Conservation (phyloP, 257 asterid species). For the Forsythia viridissima region DNA sequence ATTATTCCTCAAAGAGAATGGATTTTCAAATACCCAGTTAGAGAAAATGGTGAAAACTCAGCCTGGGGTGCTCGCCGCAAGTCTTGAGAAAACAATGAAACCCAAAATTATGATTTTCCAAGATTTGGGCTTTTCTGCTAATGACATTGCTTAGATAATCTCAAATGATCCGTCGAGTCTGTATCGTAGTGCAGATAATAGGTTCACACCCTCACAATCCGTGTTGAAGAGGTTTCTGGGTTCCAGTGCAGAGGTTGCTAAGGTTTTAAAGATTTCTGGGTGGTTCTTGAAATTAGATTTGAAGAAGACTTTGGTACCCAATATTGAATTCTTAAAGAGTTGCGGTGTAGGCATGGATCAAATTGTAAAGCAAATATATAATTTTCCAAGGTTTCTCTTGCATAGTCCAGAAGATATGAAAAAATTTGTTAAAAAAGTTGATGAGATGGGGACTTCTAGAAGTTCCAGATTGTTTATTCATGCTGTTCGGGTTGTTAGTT, state of each 20-base stretch:
- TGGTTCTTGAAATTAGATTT: slow-evolving; percentile 22
- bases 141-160: slow-evolving; percentile 29
- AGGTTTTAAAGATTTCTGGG: slow-evolving; percentile 20
- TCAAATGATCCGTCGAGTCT: slow-evolving; percentile 24
- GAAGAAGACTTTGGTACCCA: slow-evolving; percentile 31
- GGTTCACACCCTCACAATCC: slow-evolving; percentile 26
- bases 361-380: not conserved
- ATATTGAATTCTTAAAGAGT: slow-evolving; percentile 36
- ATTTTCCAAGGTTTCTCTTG: slow-evolving; percentile 31
- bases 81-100: slow-evolving; percentile 34
- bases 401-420: slow-evolving; percentile 30
- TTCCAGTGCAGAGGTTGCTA: slow-evolving; percentile 25
- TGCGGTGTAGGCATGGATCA: slow-evolving; percentile 33
- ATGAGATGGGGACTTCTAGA: slow-evolving; percentile 24
- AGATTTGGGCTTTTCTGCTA: slow-evolving; percentile 29
- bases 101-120: slow-evolving; percentile 37
- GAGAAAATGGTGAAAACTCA: slow-evolving; percentile 20
- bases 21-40: slow-evolving; percentile 38
- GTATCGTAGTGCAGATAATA: slow-evolving; percentile 16
- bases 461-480: slow-evolving; percentile 17
- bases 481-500: slow-evolving; percentile 22
- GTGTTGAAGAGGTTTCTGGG: slow-evolving; percentile 30
- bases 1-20: slow-evolving; percentile 28
- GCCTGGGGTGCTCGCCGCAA: slow-evolving; percentile 24
- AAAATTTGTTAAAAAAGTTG: slow-evolving; percentile 28